Conservation (phyloP, 2,329 filamentous ascomycete genomes). For the Colletotrichum simmondsii region DNA sequence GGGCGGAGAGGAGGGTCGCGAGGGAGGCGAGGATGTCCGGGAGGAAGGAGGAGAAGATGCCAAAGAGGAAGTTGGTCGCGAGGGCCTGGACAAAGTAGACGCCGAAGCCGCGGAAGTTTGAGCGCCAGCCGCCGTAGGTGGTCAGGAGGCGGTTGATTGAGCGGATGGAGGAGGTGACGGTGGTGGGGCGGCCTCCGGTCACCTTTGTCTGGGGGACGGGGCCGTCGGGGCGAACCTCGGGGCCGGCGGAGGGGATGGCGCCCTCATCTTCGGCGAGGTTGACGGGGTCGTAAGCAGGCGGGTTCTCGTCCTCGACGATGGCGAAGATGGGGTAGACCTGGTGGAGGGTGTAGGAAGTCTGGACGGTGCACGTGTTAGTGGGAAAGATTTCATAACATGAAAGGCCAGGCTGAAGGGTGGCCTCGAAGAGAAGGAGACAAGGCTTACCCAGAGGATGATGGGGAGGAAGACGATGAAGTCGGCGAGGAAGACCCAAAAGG, state of each 20-base stretch:
- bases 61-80: slow-evolving; percentile 49
- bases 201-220: slow-evolving; percentile 36
- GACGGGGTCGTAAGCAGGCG: slow-evolving; percentile 65
- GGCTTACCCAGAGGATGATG: slow-evolving; percentile 53
- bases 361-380: not conserved
- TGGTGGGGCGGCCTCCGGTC: slow-evolving; percentile 46
- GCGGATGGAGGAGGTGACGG: slow-evolving; percentile 63
- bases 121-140: slow-evolving; percentile 70
- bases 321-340: slow-evolving; percentile 64
- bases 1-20: slow-evolving; percentile 65
- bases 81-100: slow-evolving; percentile 55
- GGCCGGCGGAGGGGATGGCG: slow-evolving; percentile 45
- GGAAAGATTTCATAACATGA: not conserved
- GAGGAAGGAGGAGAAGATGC: slow-evolving; percentile 56
- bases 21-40: slow-evolving; percentile 58
- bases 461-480: slow-evolving; percentile 59
- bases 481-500: slow-evolving; percentile 49
- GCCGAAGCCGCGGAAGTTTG: slow-evolving; percentile 76
- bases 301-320: slow-evolving; percentile 68
- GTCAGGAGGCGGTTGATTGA: slow-evolving; percentile 66
- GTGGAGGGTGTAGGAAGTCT: slow-evolving; percentile 63
- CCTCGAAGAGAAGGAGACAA: not conserved
- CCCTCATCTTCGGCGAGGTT: slow-evolving; percentile 52
- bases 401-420: not conserved
- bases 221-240: slow-evolving; percentile 36